A percentile compares a stretch with the other conserved stretches of the same genome.
Evolutionary conservation across 352 stramenopile species (phyloP).

Genomic region (Thraustotheca clavata): DNA sequence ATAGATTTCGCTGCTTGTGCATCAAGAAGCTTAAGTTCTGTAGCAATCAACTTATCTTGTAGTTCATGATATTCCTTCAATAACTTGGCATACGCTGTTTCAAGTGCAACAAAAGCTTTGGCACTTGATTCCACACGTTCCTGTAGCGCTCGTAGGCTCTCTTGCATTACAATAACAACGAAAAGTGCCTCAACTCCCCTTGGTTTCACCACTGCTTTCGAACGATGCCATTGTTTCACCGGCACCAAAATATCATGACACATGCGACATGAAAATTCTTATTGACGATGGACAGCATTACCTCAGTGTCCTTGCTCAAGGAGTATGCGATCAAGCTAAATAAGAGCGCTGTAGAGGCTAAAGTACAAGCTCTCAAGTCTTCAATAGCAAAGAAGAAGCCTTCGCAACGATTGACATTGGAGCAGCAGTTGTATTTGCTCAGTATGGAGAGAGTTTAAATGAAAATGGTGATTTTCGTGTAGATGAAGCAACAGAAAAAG

Average conservation of each 20-base stretch:
- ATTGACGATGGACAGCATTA: constrained; percentile 4
- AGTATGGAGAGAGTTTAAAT: not conserved
- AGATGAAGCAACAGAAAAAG: constrained; percentile 12
- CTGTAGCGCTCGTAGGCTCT: not conserved
- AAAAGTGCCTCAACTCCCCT: not conserved
- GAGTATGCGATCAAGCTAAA: constrained; percentile 21
- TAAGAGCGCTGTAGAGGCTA: constrained; percentile 17
- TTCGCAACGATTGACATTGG: not conserved
- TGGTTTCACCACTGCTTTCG: no score
- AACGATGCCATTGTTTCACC: not conserved
- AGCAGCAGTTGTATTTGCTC: constrained; percentile 13
- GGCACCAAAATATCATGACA: not conserved
- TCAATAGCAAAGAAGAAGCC: constrained; percentile 1
- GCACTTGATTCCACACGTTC: not conserved
- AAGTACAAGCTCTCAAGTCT: constrained; percentile 12
- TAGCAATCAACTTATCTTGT: not conserved
- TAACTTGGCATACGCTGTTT: not conserved
- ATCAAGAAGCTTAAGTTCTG: not conserved
- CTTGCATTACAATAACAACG: not conserved
- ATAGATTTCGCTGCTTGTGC: not conserved
- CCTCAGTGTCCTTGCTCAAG: constrained; percentile 7
- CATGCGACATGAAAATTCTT: not conserved
- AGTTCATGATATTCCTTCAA: not conserved
- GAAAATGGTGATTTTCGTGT: not conserved
- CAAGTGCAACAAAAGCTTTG: not conserved